Evolutionary conservation across 2,329 filamentous ascomycete genomes (phyloP), one percentile per base, ranked within the genome.

Genomic region (Neofusicoccum ribis): DNA sequence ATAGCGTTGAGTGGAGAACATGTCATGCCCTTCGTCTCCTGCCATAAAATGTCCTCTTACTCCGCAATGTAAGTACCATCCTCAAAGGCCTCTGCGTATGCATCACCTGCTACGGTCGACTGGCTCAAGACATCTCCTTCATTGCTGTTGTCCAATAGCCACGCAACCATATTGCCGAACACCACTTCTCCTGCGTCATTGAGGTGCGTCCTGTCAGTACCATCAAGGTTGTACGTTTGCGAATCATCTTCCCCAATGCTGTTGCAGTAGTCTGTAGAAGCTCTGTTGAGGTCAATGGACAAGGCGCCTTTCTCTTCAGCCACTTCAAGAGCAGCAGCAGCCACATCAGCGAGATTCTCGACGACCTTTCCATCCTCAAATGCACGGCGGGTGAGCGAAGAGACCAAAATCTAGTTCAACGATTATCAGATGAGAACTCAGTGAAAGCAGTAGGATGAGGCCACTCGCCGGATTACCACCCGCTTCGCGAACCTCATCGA

Each of bases 401-500:
- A 56, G 4, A 64, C 51, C 6, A 64, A 43, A 23, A 64, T 64
- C 62, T 64, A 14, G 11, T 58, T 39, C 36, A 37, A 37, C 0
- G 3, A 5, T 37, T 12, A 12, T 37, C 36, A 37, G 36, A 7
- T 12, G 7, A 7, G 1, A 34, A 39, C 12, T 20, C 2, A 59
- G 6, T 31, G n/a, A 47, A 15, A 6, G 9, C 2, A 41, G 12
- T 7, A 15, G 4, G 34, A 17, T 17, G 41, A 39, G 34, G 14
- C 14, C 34, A 60, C 64, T 47, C 56, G 68, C 67, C 3, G 79
- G 78, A 1, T 69, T 74, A 1, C 67, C 79, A 1, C 76, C 74
- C 5, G 74, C 73, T 5, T 68, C 43, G 2, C 59, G 67, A 2
- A 73, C 74, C 67, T 80, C 77, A 4, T 69, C 61, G 4, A 73